Percentiles rank a stretch among this genome's conserved stretches.
Evolutionary conservation across 768 basidiomycete genomes (phyloP).

Genomic region (Termitomyces sp.): DNA sequence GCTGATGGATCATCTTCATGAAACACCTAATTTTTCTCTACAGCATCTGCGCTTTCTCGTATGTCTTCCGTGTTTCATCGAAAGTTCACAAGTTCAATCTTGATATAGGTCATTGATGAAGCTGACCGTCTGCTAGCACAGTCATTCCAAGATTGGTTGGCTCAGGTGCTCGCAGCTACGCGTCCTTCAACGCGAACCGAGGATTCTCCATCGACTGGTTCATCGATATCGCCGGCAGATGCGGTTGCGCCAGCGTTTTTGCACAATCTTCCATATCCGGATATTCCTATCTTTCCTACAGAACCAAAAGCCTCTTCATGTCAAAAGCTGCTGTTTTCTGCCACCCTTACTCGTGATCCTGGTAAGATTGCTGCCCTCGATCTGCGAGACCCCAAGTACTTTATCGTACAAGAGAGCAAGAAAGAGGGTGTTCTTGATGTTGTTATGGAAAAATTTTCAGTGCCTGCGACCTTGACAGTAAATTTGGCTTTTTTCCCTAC

Average conservation of each 20-base stretch:
- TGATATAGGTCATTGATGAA: slow-evolving; percentile 85
- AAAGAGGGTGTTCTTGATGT: slow-evolving; percentile 41
- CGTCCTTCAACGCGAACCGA: slow-evolving; percentile 23
- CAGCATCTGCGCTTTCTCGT: slow-evolving; percentile 96
- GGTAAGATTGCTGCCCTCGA: slow-evolving; percentile 84
- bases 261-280: slow-evolving; percentile 33
- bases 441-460: slow-evolving; percentile 71
- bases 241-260: slow-evolving; percentile 61
- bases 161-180: slow-evolving; percentile 75
- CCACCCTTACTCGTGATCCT: slow-evolving; percentile 91
- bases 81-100: neutral
- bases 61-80: slow-evolving; percentile 20
- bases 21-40: slow-evolving; percentile 84
- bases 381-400: slow-evolving; percentile 78
- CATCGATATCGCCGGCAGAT: slow-evolving; percentile 31
- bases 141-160: slow-evolving; percentile 95
- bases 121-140: slow-evolving; percentile 94
- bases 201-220: neutral
- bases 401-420: slow-evolving; percentile 65
- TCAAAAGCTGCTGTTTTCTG: slow-evolving; percentile 94
- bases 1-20: slow-evolving; percentile 87
- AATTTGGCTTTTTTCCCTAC: slow-evolving; percentile 14
- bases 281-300: slow-evolving; percentile 43
- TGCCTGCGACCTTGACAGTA: slow-evolving; percentile 76
- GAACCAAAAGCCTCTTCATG: slow-evolving; percentile 65